These are phyloP conservation scores for Cocos nucifera DNA, from an alignment of 176 grass and related monocot species.

Conservation along the genomic window DNA sequence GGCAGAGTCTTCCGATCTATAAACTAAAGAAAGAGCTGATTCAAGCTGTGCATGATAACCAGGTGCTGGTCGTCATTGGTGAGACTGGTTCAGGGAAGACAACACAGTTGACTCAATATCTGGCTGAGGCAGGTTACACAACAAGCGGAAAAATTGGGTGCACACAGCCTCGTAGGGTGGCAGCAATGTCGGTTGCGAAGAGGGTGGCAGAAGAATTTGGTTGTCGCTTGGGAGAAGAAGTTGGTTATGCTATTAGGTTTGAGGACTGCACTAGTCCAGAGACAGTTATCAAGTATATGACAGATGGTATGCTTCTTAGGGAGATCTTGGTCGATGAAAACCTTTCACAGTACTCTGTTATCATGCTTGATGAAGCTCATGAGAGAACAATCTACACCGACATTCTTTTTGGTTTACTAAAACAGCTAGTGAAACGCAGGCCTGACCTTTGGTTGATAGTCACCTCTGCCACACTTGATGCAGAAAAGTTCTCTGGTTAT, in stretches of 20 bases:
- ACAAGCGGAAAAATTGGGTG: conserved; percentile 91
- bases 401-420: conserved; percentile 85
- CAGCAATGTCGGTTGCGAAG: conserved; percentile 92
- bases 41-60: conserved; percentile 93
- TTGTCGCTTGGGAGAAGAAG: conserved; percentile 83
- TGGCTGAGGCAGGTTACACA: conserved; percentile 87
- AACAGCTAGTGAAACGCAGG: conserved; percentile 83
- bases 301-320: conserved; percentile 89
- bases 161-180: conserved; percentile 89
- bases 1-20: conserved; percentile 85
- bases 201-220: conserved; percentile 94
- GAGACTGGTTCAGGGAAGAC: conserved; percentile 98
- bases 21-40: conserved; percentile 91
- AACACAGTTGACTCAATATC: conserved; percentile 86
- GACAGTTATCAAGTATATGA: conserved; percentile 97
- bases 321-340: conserved; percentile 95
- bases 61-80: conserved; percentile 88
- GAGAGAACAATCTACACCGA: conserved; percentile 94
- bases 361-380: conserved; percentile 98
- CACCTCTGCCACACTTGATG: conserved; percentile 91
- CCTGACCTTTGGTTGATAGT: conserved; percentile 89
- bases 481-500: conserved; percentile 96
- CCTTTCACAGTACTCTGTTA: conserved; percentile 78
- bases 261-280: conserved; percentile 89
- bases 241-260: conserved; percentile 92